These are phyloP conservation scores for Penicillium arizonense DNA, from an alignment of 495 filamentous ascomycete genomes.

Conservation along the genomic window DNA sequence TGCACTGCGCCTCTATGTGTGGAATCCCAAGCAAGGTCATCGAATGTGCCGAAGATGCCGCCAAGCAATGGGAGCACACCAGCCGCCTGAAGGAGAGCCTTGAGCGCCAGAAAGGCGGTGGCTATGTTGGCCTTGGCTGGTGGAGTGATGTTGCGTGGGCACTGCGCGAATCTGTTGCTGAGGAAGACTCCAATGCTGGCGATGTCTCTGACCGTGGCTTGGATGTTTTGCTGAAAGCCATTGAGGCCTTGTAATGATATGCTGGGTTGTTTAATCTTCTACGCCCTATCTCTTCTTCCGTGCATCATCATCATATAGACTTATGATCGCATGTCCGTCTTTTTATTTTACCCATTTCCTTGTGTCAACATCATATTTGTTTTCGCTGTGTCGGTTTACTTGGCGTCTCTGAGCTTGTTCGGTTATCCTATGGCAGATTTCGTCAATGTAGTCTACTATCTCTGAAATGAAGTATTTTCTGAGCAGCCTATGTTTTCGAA, in stretches of 20 bases:
- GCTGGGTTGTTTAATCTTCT: background rate
- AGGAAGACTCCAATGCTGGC: conserved; percentile 41
- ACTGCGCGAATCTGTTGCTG: conserved; percentile 54
- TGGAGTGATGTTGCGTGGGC: conserved; percentile 90
- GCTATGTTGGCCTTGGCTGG: conserved; percentile 81
- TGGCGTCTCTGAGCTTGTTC: background rate
- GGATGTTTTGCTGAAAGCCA: conserved; percentile 71
- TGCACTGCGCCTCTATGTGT: conserved; percentile 99
- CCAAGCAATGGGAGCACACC: conserved; percentile 93
- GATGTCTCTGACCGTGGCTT: conserved; percentile 52
- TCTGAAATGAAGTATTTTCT: too few relatives aligned
- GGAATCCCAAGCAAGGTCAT: conserved; percentile 85
- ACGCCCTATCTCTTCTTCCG: background rate
- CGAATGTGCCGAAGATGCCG: conserved; percentile 83
- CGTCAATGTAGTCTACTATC: too few relatives aligned
- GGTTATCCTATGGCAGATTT: too few relatives aligned
- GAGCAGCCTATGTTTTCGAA: too few relatives aligned
- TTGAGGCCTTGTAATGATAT: conserved; percentile 63
- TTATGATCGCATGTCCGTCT: background rate
- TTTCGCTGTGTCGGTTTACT: background rate
- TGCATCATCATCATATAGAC: background rate
- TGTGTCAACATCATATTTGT: background rate
- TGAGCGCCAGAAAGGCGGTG: conserved; percentile 71
- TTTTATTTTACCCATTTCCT: background rate
- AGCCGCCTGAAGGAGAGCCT: conserved; percentile 83